Evolutionary conservation across 768 basidiomycete genomes (phyloP), one percentile per base, ranked within the genome.

Genomic region (Termitomyces sp.): DNA sequence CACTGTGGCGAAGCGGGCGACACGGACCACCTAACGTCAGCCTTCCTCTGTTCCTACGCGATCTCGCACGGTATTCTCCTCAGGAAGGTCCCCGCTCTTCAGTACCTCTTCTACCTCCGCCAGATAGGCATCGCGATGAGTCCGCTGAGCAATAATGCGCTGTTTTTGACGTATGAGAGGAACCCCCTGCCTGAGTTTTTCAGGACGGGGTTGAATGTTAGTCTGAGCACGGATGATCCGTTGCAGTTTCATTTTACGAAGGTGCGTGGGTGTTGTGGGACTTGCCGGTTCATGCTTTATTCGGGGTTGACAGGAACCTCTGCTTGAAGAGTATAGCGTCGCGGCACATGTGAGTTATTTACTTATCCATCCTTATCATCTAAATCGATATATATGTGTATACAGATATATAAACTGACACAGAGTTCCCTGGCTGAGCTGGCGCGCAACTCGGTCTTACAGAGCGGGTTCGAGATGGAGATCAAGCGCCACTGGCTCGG

Each of bases 121-220:
- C 97, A 98, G 74, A 98, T 98, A 61, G 96, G 97, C 32, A 82
- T 99, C 18, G 97, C 97, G 2, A 99, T 99, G 97, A 94, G 92
- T 66, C 97, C 97, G 2, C 73, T 99, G 47, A 97, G 94, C 72
- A 99, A 99, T 70, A 99, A 99, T 63, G 94, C 97, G 1, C 76
- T 99, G 38, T 99, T 99, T 77, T 76, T 99, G 67, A 88, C 92
- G 3, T 98, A 98, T 65, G 97, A 99, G 74, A 80, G 97, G 44
- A 99, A 99, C 67, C 97, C 97, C 0, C 82, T 99, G 40, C 94
- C 94, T 5, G 94, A 96, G 66, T 99, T 96, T 74, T 98, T 98
- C 82, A 88, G 92, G 70, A 87, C 88, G 0, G 97, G 97, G 22
- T 76, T 99, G 63, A 98, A 98, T 69, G 93, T 98, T 61, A 94